Percentiles rank a stretch among this genome's conserved stretches.
These are phyloP conservation scores for Symbiodinium natans DNA, from an alignment of 73 alveolate genomes.

Conservation along the genomic window DNA sequence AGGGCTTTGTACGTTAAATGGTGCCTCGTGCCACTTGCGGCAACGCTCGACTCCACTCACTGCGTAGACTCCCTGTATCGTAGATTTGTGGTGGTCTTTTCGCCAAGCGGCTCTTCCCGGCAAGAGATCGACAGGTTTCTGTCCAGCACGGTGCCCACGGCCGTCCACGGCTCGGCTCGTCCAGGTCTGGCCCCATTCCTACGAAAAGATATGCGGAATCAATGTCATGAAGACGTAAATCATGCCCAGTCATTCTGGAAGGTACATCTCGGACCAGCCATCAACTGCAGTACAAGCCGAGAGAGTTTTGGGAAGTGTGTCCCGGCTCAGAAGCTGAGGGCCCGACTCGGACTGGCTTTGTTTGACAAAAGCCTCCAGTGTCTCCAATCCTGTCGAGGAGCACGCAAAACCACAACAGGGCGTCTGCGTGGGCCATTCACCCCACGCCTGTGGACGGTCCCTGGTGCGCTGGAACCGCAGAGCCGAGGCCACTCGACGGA, in stretches of 20 bases:
- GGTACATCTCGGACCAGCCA: too few relatives aligned
- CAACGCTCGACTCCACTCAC: too few relatives aligned
- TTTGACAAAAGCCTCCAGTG: conserved; percentile 24
- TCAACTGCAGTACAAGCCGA: too few relatives aligned
- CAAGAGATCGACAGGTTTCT: conserved; percentile 29
- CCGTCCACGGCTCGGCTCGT: conserved; percentile 64
- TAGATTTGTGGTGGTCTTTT: too few relatives aligned
- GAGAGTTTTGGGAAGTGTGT: too few relatives aligned
- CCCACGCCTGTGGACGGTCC: too few relatives aligned
- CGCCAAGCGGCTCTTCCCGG: conserved; percentile 54
- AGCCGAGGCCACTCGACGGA: neutral
- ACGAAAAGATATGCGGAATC: neutral
- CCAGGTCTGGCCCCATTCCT: neutral
- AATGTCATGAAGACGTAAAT: too few relatives aligned
- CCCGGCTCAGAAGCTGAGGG: too few relatives aligned
- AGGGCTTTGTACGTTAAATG: too few relatives aligned
- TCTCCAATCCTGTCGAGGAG: conserved; percentile 22
- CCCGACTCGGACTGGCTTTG: conserved; percentile 25
- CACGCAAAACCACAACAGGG: neutral
- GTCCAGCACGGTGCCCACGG: conserved; percentile 69
- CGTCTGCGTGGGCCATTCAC: neutral
- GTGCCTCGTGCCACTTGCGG: too few relatives aligned
- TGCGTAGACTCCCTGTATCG: too few relatives aligned
- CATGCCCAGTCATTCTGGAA: too few relatives aligned
- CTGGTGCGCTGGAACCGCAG: neutral